phyloP scores from a whole-genome alignment of 2,329 filamentous ascomycete genomes.

The Lasiodiplodia sp. region DNA sequence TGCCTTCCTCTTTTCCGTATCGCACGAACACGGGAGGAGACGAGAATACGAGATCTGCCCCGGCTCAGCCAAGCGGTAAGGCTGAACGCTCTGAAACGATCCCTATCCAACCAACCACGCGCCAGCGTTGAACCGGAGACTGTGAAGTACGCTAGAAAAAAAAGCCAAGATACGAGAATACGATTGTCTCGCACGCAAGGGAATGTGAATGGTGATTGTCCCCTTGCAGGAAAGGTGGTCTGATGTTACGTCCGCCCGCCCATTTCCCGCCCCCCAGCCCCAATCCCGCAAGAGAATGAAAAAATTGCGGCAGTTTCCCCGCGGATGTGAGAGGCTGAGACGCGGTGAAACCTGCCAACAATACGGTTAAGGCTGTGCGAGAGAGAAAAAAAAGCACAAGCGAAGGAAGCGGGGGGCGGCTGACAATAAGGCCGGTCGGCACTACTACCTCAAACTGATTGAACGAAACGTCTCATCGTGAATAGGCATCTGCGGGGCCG shows the following conservation, averaged over 20 bases:
- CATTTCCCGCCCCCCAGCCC: too few species aligned
- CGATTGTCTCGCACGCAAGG: not conserved
- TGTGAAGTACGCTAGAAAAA: not conserved
- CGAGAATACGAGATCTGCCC: not conserved
- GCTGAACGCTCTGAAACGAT: conserved; percentile 9
- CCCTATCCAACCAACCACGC: not conserved
- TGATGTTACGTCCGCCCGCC: not conserved
- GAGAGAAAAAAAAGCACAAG: not conserved
- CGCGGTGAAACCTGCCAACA: conserved; percentile 2
- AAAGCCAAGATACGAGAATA: not conserved
- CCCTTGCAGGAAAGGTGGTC: not conserved
- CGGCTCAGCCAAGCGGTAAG: conserved; percentile 8
- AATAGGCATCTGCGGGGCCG: conserved; percentile 19
- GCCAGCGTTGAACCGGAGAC: not conserved
- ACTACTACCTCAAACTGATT: not conserved
- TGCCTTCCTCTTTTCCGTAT: not conserved
- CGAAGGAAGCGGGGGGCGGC: not conserved
- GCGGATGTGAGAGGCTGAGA: conserved; percentile 7
- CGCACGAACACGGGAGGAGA: not conserved
- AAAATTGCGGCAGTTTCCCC: not conserved
- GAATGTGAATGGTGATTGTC: too few species aligned
- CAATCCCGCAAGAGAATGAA: not conserved
- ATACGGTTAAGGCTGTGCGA: not conserved
- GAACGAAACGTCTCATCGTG: not conserved
- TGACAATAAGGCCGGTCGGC: not conserved